Evolutionary conservation across 306 rosid species (phyloP).

Genomic region (Senna tora): DNA sequence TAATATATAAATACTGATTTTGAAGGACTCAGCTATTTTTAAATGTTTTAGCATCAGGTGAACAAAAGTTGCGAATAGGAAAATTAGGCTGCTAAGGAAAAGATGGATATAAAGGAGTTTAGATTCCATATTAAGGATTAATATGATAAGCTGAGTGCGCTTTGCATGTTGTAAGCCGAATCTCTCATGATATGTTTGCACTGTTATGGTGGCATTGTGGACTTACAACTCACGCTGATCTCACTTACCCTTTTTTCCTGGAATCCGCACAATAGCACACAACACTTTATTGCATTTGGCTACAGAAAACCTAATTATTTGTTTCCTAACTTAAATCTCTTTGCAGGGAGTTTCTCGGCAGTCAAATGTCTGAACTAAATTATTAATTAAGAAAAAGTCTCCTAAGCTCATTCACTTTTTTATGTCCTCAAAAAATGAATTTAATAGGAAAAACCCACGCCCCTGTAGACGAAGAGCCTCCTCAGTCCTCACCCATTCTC

Average conservation of each 20-base stretch:
- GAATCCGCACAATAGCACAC: conserved; percentile 5
- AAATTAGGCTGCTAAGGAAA: conserved; percentile 8
- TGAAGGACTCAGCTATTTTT: background rate
- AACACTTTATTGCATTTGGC: background rate
- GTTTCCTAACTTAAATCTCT: background rate
- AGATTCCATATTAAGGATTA: conserved; percentile 1
- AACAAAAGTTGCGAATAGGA: background rate
- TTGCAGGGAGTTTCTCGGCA: background rate
- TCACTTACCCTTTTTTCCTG: conserved; percentile 1
- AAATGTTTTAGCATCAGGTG: background rate
- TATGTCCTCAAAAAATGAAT: background rate
- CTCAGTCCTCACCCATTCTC: background rate
- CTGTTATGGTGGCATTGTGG: conserved; percentile 31
- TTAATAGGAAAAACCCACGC: background rate
- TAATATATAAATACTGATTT: background rate
- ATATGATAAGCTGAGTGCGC: conserved; percentile 26
- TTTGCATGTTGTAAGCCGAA: background rate
- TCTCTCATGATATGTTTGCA: conserved; percentile 33
- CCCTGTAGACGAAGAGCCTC: background rate
- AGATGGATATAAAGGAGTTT: conserved; percentile 9
- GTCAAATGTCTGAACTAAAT: background rate
- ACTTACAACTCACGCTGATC: conserved; percentile 38
- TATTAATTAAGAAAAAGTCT: background rate
- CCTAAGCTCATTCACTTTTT: too few species aligned
- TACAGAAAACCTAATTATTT: background rate